Percentiles rank a stretch among this genome's conserved stretches.
Conservation (phyloP, 805 yeast genomes). For the Osmozyma mogii region DNA sequence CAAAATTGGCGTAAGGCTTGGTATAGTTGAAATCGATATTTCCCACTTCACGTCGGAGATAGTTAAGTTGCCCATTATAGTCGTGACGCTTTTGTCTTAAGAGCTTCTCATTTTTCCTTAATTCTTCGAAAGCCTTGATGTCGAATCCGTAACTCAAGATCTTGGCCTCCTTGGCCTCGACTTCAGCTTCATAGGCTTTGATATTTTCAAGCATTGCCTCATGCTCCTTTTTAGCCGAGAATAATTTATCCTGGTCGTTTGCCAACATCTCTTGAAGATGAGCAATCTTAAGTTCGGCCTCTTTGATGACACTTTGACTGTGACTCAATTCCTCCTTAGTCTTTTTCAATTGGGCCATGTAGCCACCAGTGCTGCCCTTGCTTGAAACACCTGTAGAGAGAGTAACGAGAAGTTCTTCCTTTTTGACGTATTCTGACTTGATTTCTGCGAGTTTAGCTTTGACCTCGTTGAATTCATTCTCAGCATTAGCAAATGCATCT, state of each 20-base stretch:
- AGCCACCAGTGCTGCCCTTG: conserved; percentile 70
- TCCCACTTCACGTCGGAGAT: conserved; percentile 54
- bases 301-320: conserved; percentile 48
- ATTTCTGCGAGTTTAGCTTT: conserved; percentile 37
- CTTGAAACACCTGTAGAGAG: conserved; percentile 87
- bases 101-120: conserved; percentile 38
- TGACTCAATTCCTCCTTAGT: conserved; percentile 50
- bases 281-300: conserved; percentile 48
- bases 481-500: conserved; percentile 31
- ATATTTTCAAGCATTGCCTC: conserved; percentile 35
- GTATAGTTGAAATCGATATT: conserved; percentile 70
- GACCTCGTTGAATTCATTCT: conserved; percentile 37
- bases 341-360: conserved; percentile 59
- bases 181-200: conserved; percentile 30
- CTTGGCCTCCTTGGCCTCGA: conserved; percentile 31
- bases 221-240: conserved; percentile 45
- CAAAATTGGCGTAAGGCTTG: conserved; percentile 54
- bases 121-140: conserved; percentile 32
- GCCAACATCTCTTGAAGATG: conserved; percentile 48
- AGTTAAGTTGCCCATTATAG: conserved; percentile 42
- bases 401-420: conserved; percentile 75
- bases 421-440: conserved; percentile 43
- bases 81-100: conserved; percentile 13
- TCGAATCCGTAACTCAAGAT: conserved; percentile 51
- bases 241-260: conserved; percentile 41